Evolutionary conservation across 208 protist species (phyloP).

Genomic region (Angomonas ambiguus): DNA sequence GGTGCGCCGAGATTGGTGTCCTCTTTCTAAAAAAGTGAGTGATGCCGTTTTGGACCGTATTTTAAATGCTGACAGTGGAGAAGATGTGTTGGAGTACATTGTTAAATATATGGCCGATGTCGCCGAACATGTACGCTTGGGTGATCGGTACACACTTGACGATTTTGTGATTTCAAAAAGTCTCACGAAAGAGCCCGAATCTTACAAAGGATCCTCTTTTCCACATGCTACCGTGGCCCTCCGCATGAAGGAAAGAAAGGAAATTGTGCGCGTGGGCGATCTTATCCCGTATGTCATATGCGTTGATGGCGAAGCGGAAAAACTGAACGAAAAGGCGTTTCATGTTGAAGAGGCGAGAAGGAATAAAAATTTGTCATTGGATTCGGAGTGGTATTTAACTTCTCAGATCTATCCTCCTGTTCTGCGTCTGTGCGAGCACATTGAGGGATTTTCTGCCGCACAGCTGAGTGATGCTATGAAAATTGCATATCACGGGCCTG

Average conservation of each 20-base stretch:
- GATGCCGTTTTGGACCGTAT: conserved; percentile 93
- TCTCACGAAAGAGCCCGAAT: conserved; percentile 95
- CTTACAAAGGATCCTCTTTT: conserved; percentile 92
- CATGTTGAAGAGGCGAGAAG: conserved; percentile 86
- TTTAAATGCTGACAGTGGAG: conserved; percentile 77
- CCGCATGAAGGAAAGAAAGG: conserved; percentile 89
- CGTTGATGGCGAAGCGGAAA: conserved; percentile 31
- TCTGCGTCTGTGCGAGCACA: conserved; percentile 91
- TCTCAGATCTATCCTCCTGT: conserved; percentile 94
- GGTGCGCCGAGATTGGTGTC: conserved; percentile 99
- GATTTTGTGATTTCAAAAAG: conserved; percentile 98
- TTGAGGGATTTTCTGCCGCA: conserved; percentile 81
- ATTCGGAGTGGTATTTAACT: conserved; percentile 93
- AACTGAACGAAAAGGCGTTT: conserved; percentile 66
- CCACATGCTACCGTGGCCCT: conserved; percentile 94
- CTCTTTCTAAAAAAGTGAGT: conserved; percentile 92
- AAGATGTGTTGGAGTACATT: conserved; percentile 90
- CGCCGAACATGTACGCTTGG: conserved; percentile 60
- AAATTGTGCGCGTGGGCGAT: conserved; percentile 91
- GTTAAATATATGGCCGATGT: conserved; percentile 90
- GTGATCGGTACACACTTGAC: conserved; percentile 67
- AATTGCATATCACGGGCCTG: conserved; percentile 38
- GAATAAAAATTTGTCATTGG: conserved; percentile 54
- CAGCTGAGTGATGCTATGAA: conserved; percentile 88
- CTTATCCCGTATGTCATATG: conserved; percentile 98